Evolutionary conservation across 768 basidiomycete species (phyloP), one percentile per base, ranked within the genome.

Genomic region (Udeniomyces megalosporus): DNA sequence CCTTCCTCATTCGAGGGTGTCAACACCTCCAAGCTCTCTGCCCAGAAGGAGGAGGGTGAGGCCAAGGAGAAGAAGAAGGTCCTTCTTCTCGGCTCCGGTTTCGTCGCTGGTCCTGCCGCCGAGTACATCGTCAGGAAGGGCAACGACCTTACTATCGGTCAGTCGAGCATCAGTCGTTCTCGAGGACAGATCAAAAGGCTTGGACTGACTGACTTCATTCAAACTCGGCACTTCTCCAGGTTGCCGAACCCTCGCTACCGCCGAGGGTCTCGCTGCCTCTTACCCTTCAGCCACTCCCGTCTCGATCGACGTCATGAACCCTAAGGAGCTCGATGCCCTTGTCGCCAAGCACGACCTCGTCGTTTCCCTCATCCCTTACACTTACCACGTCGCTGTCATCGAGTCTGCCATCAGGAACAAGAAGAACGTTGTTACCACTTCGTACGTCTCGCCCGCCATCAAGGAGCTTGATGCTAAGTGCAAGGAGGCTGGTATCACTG

Each of bases 311-410:
- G 92, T 89, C 45, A 69, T 68, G 2, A 76, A 84, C 68, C 74
- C 82, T 32, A 75, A 77, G 8, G 84, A 82, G 14, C 83, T 99
- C 47, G 87, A 92, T 69, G 79, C 78, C 20, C 83, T 83, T 50
- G 80, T 99, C 60, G 86, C 85, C 24, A 83, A 80, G 50, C 84
- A 88, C 73, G 90, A 97, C 73, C 80, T 96, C 54, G 89, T 97
- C 73, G 87, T 97, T 71, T 92, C 89, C 8, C 82, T 99, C 71
- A 92, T 99, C 67, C 95, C 95, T 0, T 97, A 97, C 79, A 88
- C 83, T 59, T 78, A 83, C 78, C 95, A 97, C 73, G 82, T 83
- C 20, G 77, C 78, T 31, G 89, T 99, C 71, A 92, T 97, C 76
- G 83, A 86, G 74, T 85, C 90, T 12, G 89, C 88, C 47, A 87